These are phyloP conservation scores for Fistulinella prunicolor DNA, from an alignment of 768 basidiomycete species.

Conservation along the genomic window DNA sequence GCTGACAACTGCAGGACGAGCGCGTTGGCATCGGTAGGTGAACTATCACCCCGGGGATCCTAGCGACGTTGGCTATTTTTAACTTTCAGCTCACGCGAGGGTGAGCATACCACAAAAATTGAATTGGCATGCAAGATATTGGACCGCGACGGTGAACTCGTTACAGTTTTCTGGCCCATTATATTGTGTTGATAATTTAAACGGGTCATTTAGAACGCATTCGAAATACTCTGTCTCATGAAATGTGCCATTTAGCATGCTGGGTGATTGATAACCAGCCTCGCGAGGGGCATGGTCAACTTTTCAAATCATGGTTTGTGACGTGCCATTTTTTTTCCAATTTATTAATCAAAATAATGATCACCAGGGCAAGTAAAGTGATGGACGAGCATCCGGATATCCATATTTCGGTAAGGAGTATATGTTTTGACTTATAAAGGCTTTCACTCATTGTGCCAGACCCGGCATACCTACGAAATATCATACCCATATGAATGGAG, in stretches of 20 bases:
- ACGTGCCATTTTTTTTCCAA: not conserved
- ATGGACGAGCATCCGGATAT: conserved; percentile 68
- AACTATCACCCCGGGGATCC: not conserved
- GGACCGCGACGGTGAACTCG: conserved; percentile 61
- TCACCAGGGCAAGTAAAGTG: conserved; percentile 61
- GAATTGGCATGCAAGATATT: conserved; percentile 82
- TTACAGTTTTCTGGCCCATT: not conserved
- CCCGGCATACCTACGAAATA: conserved; percentile 73
- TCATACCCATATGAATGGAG: conserved; percentile 72
- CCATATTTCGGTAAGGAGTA: conserved; percentile 57
- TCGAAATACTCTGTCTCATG: conserved; percentile 79
- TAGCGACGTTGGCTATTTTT: conserved; percentile 1
- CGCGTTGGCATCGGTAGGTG: conserved; percentile 57
- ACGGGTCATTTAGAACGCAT: conserved; percentile 59
- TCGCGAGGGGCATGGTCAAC: conserved; percentile 68
- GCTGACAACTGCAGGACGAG: conserved; percentile 66
- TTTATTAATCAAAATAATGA: not conserved
- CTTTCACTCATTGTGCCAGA: conserved; percentile 38
- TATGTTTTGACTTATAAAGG: conserved; percentile 1
- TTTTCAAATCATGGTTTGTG: conserved; percentile 70
- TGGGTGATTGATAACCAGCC: conserved; percentile 76
- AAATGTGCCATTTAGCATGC: conserved; percentile 89
- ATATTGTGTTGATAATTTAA: not conserved
- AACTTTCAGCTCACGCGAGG: conserved; percentile 48
- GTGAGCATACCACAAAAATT: conserved; percentile 59